These are phyloP conservation scores for Climacium dendroides DNA, from an alignment of 225 moss, liverwort and hornwort species.

Conservation along the genomic window DNA sequence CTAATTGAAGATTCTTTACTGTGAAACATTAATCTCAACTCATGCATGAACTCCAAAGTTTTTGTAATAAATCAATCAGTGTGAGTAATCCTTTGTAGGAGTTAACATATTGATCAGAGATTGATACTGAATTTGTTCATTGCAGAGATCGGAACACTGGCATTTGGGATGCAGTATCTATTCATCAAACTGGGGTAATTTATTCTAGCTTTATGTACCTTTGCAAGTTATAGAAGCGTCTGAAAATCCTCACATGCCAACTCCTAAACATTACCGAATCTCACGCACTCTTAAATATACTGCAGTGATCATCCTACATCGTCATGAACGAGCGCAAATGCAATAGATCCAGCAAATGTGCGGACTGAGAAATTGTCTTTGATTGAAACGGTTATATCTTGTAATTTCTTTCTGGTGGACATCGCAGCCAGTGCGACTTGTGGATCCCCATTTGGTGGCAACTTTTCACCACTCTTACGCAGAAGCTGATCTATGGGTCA, in stretches of 20 bases:
- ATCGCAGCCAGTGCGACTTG: conserved; percentile 62
- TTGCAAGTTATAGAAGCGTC: not conserved
- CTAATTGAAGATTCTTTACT: not conserved
- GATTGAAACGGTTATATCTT: not conserved
- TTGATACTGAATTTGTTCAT: not conserved
- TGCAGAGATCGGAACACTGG: conserved; percentile 92
- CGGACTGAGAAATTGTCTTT: not conserved
- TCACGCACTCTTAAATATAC: not conserved
- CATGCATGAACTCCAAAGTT: not conserved
- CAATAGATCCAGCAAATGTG: not conserved
- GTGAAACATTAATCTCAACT: not conserved
- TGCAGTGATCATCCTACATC: not conserved
- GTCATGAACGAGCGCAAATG: not conserved
- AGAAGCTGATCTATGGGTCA: conserved; percentile 52
- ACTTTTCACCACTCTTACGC: conserved; percentile 54
- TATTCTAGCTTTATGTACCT: not conserved
- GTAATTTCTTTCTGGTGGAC: not conserved
- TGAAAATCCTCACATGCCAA: not conserved
- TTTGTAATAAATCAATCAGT: not conserved
- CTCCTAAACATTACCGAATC: not conserved
- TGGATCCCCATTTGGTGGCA: conserved; percentile 80
- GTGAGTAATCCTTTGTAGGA: not conserved
- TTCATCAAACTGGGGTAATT: conserved; percentile 69
- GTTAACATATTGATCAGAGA: not conserved
- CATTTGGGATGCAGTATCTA: conserved; percentile 73